Base-by-base conservation (phyloP, 805 yeast genomes). In the Ogataea pignaliae region DNA sequence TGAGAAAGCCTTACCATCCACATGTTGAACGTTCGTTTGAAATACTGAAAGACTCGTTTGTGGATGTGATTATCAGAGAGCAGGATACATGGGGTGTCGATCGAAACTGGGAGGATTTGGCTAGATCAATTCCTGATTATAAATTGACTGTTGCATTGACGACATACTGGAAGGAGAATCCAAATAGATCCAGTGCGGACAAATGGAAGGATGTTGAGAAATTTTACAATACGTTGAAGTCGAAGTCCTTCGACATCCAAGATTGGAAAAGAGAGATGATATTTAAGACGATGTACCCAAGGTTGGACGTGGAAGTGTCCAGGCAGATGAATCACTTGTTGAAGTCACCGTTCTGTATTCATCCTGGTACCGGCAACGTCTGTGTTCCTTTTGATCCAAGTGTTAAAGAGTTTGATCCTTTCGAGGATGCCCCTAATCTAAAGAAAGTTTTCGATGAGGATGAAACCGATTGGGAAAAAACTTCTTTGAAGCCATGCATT, bases 301-400 rank as follows among this genome's bases (percentile, higher is more conserved):
- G 96, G 56, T 72, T 93, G 48, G 99, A 93, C 76, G 81, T 86
- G 39, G 95, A 90, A 64, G 99, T 93, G 31, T 85, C 98, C 8
- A 77, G 83, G 53, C 93, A 86, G 61, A 73, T 90, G 57, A 88
- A 83, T 66, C 99, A 93, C 70, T 81, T 93, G 66, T 75, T 93
- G 55, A 93, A 93, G 61, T 86, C 97, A 1, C 99, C 99, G 14
- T 93, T 93, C 63, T 91, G 98, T 69, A 82, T 93, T 36, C 99
- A 93, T 63, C 99, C 99, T 2, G 83, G 88, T 2, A 93, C 99
- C 0, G 97, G 97, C 8, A 85, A 87, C 56, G 86, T 93, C 3
- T 93, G 98, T 77, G 96, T 93, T 8, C 97, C 98, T 0, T 84
- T 79, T 50, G 80, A 78, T 53, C 81, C 83, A 1, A 44, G 44